phyloP scores from a whole-genome alignment of 2,329 filamentous ascomycete species.

The Gaeumannomyces sp. region DNA sequence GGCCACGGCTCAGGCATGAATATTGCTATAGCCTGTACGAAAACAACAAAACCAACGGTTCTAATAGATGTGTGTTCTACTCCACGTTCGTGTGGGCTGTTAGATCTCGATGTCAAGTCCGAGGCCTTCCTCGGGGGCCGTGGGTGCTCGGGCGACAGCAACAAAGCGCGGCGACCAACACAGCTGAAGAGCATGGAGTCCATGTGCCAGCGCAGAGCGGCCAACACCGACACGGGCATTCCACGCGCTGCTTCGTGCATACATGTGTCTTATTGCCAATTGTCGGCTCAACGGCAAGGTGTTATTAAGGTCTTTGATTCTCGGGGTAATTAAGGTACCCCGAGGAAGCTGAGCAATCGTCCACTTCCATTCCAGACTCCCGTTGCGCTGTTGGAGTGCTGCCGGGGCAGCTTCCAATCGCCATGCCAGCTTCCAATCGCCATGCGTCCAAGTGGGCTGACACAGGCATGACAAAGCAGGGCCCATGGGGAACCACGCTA shows the following conservation, averaged over 20 bases:
- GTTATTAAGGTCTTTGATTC: neutral
- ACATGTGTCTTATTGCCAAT: neutral
- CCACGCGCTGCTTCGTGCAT: neutral
- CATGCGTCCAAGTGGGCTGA: neutral
- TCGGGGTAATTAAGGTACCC: no score
- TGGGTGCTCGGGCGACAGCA: neutral
- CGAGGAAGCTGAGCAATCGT: neutral
- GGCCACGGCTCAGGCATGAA: neutral
- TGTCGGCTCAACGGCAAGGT: neutral
- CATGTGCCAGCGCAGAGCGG: neutral
- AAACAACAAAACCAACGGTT: neutral
- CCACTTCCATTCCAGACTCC: neutral
- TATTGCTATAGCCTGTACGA: neutral
- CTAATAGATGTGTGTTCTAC: neutral
- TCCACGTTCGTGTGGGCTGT: neutral
- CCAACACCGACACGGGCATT: neutral
- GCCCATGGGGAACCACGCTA: constrained; percentile 2
- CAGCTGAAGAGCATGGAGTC: neutral
- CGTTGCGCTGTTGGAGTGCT: no score
- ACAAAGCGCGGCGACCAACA: no score
- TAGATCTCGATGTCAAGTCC: neutral
- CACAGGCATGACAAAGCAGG: constrained; percentile 3
- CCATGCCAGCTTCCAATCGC: no score
- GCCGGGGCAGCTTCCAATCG: no score
- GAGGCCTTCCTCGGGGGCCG: neutral